phyloP scores from a whole-genome alignment of 352 stramenopile species.

The Elongisporangium prolatum region DNA sequence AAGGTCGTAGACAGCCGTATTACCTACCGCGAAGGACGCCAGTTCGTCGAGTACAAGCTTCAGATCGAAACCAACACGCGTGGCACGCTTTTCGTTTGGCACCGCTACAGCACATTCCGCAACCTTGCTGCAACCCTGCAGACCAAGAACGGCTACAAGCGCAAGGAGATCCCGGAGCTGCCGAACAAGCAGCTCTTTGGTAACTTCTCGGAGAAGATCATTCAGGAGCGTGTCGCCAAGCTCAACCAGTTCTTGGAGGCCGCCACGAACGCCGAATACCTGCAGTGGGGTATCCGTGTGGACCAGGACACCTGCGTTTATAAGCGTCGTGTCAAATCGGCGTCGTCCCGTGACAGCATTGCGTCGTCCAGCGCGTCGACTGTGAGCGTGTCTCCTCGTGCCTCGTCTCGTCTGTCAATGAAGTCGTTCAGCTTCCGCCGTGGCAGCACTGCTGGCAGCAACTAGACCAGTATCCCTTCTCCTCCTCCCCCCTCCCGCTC shows the following conservation, averaged over 20 bases:
- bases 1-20: slow-evolving; percentile 71
- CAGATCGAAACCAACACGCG: slow-evolving; percentile 72
- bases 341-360: slow-evolving; percentile 36
- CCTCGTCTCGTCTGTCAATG: slow-evolving; percentile 60
- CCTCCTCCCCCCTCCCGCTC: too few species aligned
- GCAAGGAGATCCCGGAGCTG: slow-evolving; percentile 68
- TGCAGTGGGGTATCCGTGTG: slow-evolving; percentile 73
- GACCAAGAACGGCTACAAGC: slow-evolving; percentile 74
- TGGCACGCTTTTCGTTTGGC: slow-evolving; percentile 65
- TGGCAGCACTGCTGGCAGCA: slow-evolving; percentile 49
- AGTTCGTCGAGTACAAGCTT: slow-evolving; percentile 76
- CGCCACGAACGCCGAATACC: slow-evolving; percentile 66
- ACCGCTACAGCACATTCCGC: slow-evolving; percentile 77
- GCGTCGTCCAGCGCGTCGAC: slow-evolving; percentile 32
- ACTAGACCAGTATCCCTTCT: slow-evolving; percentile 1
- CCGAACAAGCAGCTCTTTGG: slow-evolving; percentile 73
- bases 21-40: slow-evolving; percentile 56
- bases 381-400: slow-evolving; percentile 37
- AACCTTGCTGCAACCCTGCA: slow-evolving; percentile 64
- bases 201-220: slow-evolving; percentile 72
- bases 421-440: slow-evolving; percentile 72
- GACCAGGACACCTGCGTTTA: slow-evolving; percentile 74
- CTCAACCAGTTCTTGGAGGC: slow-evolving; percentile 73
- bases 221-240: slow-evolving; percentile 66
- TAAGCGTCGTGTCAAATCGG: slow-evolving; percentile 61